Conservation (phyloP, 129 eudicot species). For the Flaveria bidentis region DNA sequence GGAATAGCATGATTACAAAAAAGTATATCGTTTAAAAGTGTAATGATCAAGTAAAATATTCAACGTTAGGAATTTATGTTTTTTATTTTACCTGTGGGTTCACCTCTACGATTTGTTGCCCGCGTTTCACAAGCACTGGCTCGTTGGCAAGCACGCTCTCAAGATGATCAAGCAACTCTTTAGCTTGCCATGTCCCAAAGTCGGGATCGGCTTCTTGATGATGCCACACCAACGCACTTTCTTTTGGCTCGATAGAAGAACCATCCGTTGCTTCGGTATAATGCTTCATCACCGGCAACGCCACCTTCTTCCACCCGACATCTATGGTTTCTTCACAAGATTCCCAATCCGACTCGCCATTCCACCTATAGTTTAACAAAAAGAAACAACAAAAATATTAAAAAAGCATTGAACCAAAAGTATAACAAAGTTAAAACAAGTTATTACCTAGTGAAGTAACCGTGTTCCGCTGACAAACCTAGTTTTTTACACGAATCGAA, state of each 20-base stretch:
- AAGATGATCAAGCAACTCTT: conserved; percentile 90
- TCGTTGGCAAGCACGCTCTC: conserved; percentile 93
- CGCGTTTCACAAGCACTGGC: conserved; percentile 83
- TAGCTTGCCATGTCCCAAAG: conserved; percentile 82
- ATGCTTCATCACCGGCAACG: conserved; percentile 76
- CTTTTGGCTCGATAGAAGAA: conserved; percentile 80
- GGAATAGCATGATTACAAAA: no score
- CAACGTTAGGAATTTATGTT: not conserved
- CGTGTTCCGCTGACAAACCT: conserved; percentile 85
- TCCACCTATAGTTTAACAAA: conserved; percentile 58
- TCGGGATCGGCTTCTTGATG: conserved; percentile 90
- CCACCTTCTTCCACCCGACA: conserved; percentile 71
- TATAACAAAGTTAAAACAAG: no score
- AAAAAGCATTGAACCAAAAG: not conserved
- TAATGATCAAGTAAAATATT: not conserved
- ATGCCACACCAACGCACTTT: conserved; percentile 93
- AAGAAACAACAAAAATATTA: not conserved
- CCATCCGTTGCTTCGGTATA: conserved; percentile 93
- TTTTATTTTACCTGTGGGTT: conserved; percentile 83
- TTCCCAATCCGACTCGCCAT: conserved; percentile 62
- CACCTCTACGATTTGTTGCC: conserved; percentile 93
- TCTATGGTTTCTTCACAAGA: conserved; percentile 40
- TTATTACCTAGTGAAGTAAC: conserved; percentile 80
- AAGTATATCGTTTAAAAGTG: no score
- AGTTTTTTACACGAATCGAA: conserved; percentile 62